Percentiles rank a stretch among this genome's conserved stretches.
These are phyloP conservation scores for Forsythia suspensa DNA, from an alignment of 257 asterid species.

Conservation along the genomic window DNA sequence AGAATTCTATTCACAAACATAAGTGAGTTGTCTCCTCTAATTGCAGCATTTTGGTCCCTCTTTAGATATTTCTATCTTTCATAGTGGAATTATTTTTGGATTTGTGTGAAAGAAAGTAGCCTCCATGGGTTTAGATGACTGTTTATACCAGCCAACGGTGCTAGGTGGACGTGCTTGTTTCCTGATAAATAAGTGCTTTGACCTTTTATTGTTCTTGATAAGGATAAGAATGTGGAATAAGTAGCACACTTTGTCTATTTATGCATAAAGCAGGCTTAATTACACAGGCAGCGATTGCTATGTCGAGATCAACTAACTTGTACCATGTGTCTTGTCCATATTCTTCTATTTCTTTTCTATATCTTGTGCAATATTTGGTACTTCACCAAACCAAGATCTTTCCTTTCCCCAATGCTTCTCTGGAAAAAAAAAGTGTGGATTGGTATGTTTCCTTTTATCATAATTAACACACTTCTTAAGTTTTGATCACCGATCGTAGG, in stretches of 20 bases:
- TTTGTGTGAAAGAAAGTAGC: conserved; percentile 12
- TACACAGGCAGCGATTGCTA: conserved; percentile 13
- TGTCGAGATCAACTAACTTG: conserved; percentile 9
- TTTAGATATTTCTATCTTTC: neutral
- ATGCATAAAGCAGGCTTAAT: neutral
- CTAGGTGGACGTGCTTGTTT: neutral
- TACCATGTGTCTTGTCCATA: neutral
- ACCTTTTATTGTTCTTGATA: neutral
- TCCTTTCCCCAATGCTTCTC: neutral
- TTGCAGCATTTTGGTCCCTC: neutral
- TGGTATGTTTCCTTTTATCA: neutral
- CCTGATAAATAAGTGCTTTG: conserved; percentile 3
- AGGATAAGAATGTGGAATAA: neutral
- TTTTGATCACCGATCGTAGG: neutral
- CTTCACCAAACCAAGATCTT: conserved; percentile 8
- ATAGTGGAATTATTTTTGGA: conserved; percentile 8
- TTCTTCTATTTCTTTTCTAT: conserved; percentile 1
- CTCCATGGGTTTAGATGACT: neutral
- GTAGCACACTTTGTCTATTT: neutral
- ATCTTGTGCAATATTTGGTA: neutral
- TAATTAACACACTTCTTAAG: neutral
- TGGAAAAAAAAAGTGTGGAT: neutral
- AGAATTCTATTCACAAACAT: conserved; percentile 62
- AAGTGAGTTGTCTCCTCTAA: conserved; percentile 50
- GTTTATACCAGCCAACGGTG: conserved; percentile 2